A percentile compares a stretch with the other conserved stretches of the same genome.
Conservation (phyloP, 1,284 basidiomycete species). For the Marasmius oreades region DNA sequence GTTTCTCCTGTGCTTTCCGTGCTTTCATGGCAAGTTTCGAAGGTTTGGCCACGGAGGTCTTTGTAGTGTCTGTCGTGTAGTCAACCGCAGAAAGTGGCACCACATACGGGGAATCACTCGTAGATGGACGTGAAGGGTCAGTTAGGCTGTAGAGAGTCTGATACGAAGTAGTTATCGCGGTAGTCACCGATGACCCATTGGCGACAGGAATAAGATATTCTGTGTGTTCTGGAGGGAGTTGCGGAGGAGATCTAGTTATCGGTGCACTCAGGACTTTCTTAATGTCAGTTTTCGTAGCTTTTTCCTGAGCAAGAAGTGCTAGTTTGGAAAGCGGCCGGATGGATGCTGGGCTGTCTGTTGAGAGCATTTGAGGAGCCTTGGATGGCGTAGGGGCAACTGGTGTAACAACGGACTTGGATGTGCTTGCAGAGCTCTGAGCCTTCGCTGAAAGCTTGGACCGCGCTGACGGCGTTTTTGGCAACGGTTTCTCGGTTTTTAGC, state of each 20-base stretch:
- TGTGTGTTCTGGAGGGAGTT: slow-evolving; percentile 44
- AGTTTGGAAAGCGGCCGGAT: slow-evolving; percentile 31
- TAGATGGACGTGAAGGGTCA: slow-evolving; percentile 35
- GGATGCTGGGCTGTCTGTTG: slow-evolving; percentile 8
- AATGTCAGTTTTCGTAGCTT: slow-evolving; percentile 58
- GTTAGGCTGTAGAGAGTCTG: slow-evolving; percentile 57
- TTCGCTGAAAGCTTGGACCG: not conserved
- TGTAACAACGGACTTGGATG: slow-evolving; percentile 11
- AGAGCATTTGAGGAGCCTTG: slow-evolving; percentile 3
- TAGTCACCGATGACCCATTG: slow-evolving; percentile 71
- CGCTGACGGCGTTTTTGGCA: slow-evolving; percentile 22
- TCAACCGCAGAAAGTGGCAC: slow-evolving; percentile 31
- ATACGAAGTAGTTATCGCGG: slow-evolving; percentile 76
- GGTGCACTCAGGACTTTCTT: slow-evolving; percentile 33
- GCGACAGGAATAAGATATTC: slow-evolving; percentile 72
- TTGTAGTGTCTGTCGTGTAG: not conserved
- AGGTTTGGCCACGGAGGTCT: slow-evolving; percentile 33
- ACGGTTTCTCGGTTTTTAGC: slow-evolving; percentile 13
- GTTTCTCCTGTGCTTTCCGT: slow-evolving; percentile 46
- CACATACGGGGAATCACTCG: slow-evolving; percentile 35
- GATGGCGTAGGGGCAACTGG: slow-evolving; percentile 17
- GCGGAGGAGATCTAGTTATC: slow-evolving; percentile 18
- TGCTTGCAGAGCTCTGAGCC: not conserved
- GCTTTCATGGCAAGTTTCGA: slow-evolving; percentile 72
- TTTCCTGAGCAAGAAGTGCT: slow-evolving; percentile 34